Percentiles rank a stretch among this genome's conserved stretches.
Conservation (phyloP, 306 rosid genomes). For the Morella rubra region DNA sequence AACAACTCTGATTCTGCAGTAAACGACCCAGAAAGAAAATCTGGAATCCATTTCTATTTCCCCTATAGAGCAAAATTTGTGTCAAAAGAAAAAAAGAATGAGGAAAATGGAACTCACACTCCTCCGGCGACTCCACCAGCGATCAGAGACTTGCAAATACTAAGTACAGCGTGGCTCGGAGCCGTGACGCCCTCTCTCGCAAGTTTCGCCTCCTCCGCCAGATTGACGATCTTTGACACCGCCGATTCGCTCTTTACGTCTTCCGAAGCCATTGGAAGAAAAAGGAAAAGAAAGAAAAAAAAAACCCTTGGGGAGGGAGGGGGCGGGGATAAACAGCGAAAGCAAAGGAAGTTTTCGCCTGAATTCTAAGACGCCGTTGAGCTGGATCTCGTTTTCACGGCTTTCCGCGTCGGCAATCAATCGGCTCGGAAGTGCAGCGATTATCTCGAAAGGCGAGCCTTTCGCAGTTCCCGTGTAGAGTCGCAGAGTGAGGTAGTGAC, state of each 20-base stretch:
- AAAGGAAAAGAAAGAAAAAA: neutral
- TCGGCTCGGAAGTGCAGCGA: conserved; percentile 5
- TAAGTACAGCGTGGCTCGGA: conserved; percentile 57
- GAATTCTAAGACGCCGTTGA: conserved; percentile 29
- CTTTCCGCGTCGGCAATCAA: neutral
- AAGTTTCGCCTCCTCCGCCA: conserved; percentile 94
- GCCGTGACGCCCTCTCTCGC: conserved; percentile 87
- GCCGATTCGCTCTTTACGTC: conserved; percentile 87
- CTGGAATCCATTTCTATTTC: neutral
- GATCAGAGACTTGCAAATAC: conserved; percentile 83
- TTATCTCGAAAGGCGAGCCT: conserved; percentile 16
- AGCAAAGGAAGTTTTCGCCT: neutral
- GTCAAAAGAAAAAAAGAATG: neutral
- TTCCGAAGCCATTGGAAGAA: conserved; percentile 75
- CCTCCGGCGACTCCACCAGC: conserved; percentile 99
- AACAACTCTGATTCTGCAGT: neutral
- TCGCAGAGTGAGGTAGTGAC: conserved; percentile 14
- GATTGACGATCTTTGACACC: conserved; percentile 75
- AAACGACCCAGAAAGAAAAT: neutral
- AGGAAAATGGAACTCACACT: conserved; percentile 72
- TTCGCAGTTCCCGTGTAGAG: neutral
- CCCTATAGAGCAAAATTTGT: neutral
- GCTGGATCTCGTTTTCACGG: conserved; percentile 1
- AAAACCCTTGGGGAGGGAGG: conserved; percentile 1
- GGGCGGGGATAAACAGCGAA: neutral